phyloP scores from a whole-genome alignment of 2,329 filamentous ascomycete genomes.

The Trichoderma atroviride region DNA sequence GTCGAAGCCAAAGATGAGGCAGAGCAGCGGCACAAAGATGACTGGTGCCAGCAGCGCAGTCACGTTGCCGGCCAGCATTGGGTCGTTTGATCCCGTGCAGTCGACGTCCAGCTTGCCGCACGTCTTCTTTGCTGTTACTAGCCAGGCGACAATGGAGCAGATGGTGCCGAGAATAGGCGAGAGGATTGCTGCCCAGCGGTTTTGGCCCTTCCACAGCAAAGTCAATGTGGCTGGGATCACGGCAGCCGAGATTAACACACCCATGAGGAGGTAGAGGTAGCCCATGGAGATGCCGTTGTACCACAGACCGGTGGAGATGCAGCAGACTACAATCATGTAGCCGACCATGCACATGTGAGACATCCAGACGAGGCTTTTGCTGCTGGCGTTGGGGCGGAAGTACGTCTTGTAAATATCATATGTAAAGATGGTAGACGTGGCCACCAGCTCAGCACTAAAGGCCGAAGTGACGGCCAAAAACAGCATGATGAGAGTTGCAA shows the following conservation, averaged over 20 bases:
- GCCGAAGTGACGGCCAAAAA: conserved; percentile 91
- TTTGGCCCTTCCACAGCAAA: conserved; percentile 79
- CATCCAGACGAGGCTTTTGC: conserved; percentile 77
- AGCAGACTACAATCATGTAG: conserved; percentile 77
- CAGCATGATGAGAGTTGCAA: conserved; percentile 75
- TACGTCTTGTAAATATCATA: conserved; percentile 90
- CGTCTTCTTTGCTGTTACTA: conserved; percentile 71
- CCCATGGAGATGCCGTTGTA: conserved; percentile 83
- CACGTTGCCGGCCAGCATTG: conserved; percentile 88
- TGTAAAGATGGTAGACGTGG: conserved; percentile 82
- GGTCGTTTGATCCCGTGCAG: conserved; percentile 79
- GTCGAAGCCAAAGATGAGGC: conserved; percentile 59
- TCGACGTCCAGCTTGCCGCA: conserved; percentile 70
- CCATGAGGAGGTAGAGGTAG: conserved; percentile 88
- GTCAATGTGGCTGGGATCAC: conserved; percentile 82
- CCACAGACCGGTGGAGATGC: conserved; percentile 73
- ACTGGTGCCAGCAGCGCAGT: conserved; percentile 77
- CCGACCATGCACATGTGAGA: conserved; percentile 70
- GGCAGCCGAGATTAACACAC: conserved; percentile 82
- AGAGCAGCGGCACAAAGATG: conserved; percentile 75
- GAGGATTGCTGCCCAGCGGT: conserved; percentile 68
- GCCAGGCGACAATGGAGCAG: conserved; percentile 72
- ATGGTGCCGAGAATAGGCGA: conserved; percentile 68
- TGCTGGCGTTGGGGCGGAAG: conserved; percentile 75
- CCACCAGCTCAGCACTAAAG: conserved; percentile 80